Conservation (phyloP, 208 protist genomes). For the Trypanosoma congolense region DNA sequence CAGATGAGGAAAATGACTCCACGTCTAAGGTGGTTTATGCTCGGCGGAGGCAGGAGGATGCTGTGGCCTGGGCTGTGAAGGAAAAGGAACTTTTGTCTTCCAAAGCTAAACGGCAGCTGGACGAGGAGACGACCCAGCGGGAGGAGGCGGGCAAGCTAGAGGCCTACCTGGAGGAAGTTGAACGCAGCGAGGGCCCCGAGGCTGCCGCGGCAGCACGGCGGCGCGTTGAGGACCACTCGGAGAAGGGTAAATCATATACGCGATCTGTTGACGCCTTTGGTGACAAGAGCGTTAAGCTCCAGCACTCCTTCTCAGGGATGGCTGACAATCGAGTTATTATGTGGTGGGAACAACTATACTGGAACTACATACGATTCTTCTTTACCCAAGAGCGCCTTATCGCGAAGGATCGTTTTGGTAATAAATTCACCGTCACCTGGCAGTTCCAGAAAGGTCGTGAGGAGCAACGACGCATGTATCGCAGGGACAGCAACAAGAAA, state of each 20-base stretch:
- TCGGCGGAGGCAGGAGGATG: constrained; percentile 66
- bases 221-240: constrained; percentile 37
- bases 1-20: constrained; percentile 55
- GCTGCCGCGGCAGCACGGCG: constrained; percentile 49
- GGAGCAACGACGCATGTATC: constrained; percentile 86
- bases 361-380: constrained; percentile 85
- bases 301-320: constrained; percentile 81
- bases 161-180: constrained; percentile 49
- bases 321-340: constrained; percentile 81
- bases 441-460: constrained; percentile 74
- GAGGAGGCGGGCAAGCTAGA: constrained; percentile 46
- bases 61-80: constrained; percentile 67
- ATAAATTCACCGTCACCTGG: constrained; percentile 88
- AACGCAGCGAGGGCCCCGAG: constrained; percentile 35
- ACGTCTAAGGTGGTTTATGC: constrained; percentile 77
- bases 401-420: constrained; percentile 87
- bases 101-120: constrained; percentile 72
- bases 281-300: constrained; percentile 71
- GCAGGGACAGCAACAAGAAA: constrained; percentile 77
- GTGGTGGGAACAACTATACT: constrained; percentile 85
- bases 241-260: constrained; percentile 35
- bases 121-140: constrained; percentile 33
- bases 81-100: constrained; percentile 65
- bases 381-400: constrained; percentile 88
- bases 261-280: constrained; percentile 84